Evolutionary conservation across 2,329 filamentous ascomycete genomes (phyloP).

Genomic region (Cercospora zeina): DNA sequence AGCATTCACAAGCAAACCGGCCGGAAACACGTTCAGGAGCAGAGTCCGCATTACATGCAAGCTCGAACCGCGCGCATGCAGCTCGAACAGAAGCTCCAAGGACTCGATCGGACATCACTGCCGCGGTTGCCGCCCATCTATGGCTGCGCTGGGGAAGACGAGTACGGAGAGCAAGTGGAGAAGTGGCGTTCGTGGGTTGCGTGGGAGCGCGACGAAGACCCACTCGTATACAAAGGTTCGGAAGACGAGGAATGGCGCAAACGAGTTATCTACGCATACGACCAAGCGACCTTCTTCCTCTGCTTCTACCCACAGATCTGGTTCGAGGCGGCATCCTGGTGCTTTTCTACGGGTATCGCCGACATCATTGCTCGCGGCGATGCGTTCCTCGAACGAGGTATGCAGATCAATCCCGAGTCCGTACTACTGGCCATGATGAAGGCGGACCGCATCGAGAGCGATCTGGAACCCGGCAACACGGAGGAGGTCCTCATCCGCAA

Average conservation of each 20-base stretch:
- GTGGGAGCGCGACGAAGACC: constrained; percentile 87
- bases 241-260: constrained; percentile 78
- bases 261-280: constrained; percentile 86
- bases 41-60: constrained; percentile 92
- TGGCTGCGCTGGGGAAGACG: constrained; percentile 82
- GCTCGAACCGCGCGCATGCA: constrained; percentile 87
- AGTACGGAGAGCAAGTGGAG: constrained; percentile 79
- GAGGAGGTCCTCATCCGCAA: constrained; percentile 69
- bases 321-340: constrained; percentile 94
- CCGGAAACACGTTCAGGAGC: constrained; percentile 90
- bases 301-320: constrained; percentile 95
- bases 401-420: constrained; percentile 89
- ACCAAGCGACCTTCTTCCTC: constrained; percentile 87
- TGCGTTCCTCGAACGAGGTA: constrained; percentile 77
- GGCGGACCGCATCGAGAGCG: constrained; percentile 81
- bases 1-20: constrained; percentile 88
- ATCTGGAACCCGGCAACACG: constrained; percentile 63
- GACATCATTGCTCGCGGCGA: constrained; percentile 61
- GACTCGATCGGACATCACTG: constrained; percentile 72
- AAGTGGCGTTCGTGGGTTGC: constrained; percentile 92
- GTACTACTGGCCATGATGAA: constrained; percentile 86
- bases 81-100: constrained; percentile 81
- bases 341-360: constrained; percentile 72
- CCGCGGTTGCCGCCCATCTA: constrained; percentile 78
- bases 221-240: constrained; percentile 74